Evolutionary conservation across 2,329 filamentous ascomycete genomes (phyloP).

Genomic region (Ceratocystis cacaofunesta): DNA sequence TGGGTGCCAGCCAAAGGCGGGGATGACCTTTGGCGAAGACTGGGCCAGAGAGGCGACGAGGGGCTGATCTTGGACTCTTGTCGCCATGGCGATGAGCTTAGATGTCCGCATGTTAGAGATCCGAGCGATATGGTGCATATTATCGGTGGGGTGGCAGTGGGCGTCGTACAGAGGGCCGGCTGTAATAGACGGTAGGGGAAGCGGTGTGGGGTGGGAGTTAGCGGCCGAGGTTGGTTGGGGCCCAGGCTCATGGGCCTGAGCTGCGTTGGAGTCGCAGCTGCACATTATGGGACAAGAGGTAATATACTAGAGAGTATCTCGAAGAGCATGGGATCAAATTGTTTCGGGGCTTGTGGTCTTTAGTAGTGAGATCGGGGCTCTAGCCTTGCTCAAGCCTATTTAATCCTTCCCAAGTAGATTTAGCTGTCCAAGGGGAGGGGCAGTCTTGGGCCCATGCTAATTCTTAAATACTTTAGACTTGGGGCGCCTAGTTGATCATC

Average conservation of each 20-base stretch:
- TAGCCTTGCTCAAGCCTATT: no score
- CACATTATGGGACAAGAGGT: not conserved
- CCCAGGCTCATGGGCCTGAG: not conserved
- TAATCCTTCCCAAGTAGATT: no score
- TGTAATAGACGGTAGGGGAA: not conserved
- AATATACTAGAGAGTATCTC: not conserved
- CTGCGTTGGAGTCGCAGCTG: not conserved
- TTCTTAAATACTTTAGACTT: no score
- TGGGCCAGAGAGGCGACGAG: conserved; percentile 50
- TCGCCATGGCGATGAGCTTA: conserved; percentile 61
- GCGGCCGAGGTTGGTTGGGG: not conserved
- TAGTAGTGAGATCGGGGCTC: no score
- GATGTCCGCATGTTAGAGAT: conserved; percentile 53
- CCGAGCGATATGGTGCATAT: conserved; percentile 42
- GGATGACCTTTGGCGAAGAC: conserved; percentile 30
- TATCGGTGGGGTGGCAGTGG: conserved; percentile 75
- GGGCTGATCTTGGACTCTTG: conserved; percentile 57
- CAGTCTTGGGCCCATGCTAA: no score
- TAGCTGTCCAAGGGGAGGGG: no score
- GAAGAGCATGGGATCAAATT: not conserved
- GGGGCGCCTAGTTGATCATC: no score
- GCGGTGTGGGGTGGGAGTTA: not conserved
- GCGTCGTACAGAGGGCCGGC: conserved; percentile 54
- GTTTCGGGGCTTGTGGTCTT: no score
- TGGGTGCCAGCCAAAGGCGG: conserved; percentile 76